Conservation (phyloP, 305 asterid genomes). For the Fraxinus paxiana region DNA sequence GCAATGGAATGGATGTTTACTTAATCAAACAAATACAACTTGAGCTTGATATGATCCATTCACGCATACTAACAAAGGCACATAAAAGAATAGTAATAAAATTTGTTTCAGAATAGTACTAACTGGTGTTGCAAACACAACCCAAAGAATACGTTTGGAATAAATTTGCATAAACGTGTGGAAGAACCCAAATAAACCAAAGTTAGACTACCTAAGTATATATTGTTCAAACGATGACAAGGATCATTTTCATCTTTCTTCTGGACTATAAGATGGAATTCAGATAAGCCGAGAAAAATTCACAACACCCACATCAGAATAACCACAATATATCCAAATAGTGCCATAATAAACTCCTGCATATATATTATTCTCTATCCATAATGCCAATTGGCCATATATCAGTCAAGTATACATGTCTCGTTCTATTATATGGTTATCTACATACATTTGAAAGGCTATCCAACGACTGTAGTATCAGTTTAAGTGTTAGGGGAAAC, state of each 20-base stretch:
- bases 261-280: not conserved
- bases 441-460: not conserved
- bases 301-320: not conserved
- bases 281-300: not conserved
- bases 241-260: not conserved
- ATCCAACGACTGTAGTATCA: not conserved
- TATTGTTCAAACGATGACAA: not conserved
- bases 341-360: not conserved
- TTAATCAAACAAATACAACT: not conserved
- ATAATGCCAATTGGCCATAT: not conserved
- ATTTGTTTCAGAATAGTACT: not conserved
- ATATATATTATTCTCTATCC: not conserved
- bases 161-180: not conserved
- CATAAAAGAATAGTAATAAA: not conserved
- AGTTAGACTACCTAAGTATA: not conserved
- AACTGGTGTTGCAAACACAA: not conserved
- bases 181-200: not conserved
- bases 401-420: not conserved
- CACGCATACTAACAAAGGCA: not conserved
- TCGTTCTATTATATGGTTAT: not conserved
- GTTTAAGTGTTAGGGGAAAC: not conserved
- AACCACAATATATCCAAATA: not conserved
- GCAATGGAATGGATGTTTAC: not conserved
- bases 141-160: not conserved
- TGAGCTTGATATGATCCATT: not conserved